Percentiles rank a stretch among this genome's conserved stretches.
Conservation (phyloP, 2,329 filamentous ascomycete genomes). For the Trichophyton rubrum region DNA sequence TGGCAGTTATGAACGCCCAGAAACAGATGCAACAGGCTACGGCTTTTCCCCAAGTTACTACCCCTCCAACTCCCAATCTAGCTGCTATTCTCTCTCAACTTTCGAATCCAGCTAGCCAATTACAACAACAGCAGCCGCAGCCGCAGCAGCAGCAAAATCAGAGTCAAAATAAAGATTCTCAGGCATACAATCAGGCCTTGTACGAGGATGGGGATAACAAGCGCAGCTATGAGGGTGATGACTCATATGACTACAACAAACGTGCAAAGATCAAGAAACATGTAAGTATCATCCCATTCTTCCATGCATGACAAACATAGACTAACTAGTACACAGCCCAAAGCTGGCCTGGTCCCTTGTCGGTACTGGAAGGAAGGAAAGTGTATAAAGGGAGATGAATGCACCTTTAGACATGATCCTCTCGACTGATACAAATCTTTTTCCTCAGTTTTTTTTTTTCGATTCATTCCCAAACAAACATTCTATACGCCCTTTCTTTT, state of each 20-base stretch:
- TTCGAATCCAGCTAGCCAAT: conserved; percentile 25
- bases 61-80: conserved; percentile 12
- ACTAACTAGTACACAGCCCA: conserved; percentile 20
- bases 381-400: conserved; percentile 42
- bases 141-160: conserved; percentile 13
- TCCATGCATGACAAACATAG: not conserved
- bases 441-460: not conserved
- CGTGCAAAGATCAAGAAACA: conserved; percentile 28
- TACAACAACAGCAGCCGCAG: conserved; percentile 13
- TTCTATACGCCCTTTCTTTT: not conserved
- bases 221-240: conserved; percentile 24
- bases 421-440: conserved; percentile 4
- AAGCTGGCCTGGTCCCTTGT: conserved; percentile 37
- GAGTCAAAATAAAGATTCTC: not conserved
- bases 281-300: conserved; percentile 17
- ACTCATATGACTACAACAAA: conserved; percentile 23
- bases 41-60: conserved; percentile 14
- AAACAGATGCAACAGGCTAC: conserved; percentile 25
- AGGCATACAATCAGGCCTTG: conserved; percentile 13
- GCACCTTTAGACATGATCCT: conserved; percentile 38
- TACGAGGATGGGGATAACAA: conserved; percentile 34
- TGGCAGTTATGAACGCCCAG: conserved; percentile 28
- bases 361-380: conserved; percentile 43
- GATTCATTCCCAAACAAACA: not conserved
- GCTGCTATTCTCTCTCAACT: conserved; percentile 14